Conservation (phyloP, 345 rosid species). For the Salix arbutifolia region DNA sequence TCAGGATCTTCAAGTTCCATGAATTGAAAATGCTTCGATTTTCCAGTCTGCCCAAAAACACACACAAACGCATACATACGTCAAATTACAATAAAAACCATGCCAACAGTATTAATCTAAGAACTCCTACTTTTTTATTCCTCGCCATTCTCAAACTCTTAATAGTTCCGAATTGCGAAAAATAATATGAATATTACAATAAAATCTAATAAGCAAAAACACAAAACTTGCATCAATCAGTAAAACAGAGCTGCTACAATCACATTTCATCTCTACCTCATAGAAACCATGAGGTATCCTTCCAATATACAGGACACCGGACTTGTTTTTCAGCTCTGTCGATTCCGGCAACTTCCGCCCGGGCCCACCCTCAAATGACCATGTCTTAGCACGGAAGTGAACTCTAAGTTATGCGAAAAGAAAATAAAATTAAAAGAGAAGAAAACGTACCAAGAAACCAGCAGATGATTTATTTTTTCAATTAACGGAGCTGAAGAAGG, state of each 20-base stretch:
- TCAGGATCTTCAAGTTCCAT: slow-evolving; percentile 74
- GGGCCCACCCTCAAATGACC: slow-evolving; percentile 83
- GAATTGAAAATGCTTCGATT: slow-evolving; percentile 91
- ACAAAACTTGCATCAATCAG: not conserved
- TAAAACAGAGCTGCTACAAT: not conserved
- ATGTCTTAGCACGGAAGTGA: not conserved
- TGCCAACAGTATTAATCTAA: too few relatives aligned
- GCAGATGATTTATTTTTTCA: slow-evolving; percentile 31
- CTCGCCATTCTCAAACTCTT: slow-evolving; percentile 79
- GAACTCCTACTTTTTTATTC: slow-evolving; percentile 62
- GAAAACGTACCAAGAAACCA: slow-evolving; percentile 63
- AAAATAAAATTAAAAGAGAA: not conserved
- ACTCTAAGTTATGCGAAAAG: not conserved
- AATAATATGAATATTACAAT: slow-evolving; percentile 47
- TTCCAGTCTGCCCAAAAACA: slow-evolving; percentile 65
- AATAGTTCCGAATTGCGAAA: slow-evolving; percentile 73
- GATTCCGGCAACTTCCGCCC: slow-evolving; percentile 45
- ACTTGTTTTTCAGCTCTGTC: slow-evolving; percentile 33
- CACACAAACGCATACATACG: not conserved
- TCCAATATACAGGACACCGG: slow-evolving; percentile 75
- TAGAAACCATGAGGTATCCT: slow-evolving; percentile 93
- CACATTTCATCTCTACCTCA: slow-evolving; percentile 86
- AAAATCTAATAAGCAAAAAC: not conserved
- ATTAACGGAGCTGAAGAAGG: slow-evolving; percentile 35
- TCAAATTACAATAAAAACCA: not conserved